These are phyloP conservation scores for Hyaloscypha finlandica DNA, from an alignment of 495 filamentous ascomycete species.

Conservation along the genomic window DNA sequence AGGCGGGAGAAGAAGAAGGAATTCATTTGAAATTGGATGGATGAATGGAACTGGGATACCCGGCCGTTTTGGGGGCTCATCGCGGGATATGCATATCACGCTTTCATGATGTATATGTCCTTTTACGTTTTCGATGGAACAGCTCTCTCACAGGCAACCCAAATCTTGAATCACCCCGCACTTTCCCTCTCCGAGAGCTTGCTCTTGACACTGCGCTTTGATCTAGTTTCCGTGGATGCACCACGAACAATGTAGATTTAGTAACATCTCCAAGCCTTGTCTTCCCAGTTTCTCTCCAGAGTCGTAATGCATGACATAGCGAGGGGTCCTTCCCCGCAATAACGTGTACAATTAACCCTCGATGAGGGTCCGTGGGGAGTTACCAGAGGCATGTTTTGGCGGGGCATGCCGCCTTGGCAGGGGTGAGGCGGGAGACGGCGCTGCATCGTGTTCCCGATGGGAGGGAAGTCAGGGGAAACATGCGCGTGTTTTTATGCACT, in stretches of 20 bases:
- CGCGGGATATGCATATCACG: background rate
- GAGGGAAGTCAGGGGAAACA: background rate
- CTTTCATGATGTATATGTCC: background rate
- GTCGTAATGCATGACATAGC: background rate
- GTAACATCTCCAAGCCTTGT: background rate
- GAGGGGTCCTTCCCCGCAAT: background rate
- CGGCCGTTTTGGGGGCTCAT: background rate
- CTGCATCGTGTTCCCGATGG: background rate
- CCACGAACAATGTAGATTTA: background rate
- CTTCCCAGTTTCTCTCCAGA: background rate
- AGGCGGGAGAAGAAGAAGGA: constrained; percentile 5
- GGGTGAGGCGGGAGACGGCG: background rate
- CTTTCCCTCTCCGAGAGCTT: background rate
- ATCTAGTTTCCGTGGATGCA: background rate
- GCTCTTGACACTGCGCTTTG: background rate
- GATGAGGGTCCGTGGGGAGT: background rate
- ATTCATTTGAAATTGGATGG: background rate
- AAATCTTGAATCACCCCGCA: background rate
- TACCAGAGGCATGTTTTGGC: background rate
- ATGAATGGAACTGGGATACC: background rate
- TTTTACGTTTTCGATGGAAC: background rate
- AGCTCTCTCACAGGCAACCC: background rate
- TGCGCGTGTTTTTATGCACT: background rate
- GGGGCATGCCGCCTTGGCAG: background rate
- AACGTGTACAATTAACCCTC: background rate